Base-by-base conservation (phyloP, 495 filamentous ascomycete species). In the Penicillium nucicola region DNA sequence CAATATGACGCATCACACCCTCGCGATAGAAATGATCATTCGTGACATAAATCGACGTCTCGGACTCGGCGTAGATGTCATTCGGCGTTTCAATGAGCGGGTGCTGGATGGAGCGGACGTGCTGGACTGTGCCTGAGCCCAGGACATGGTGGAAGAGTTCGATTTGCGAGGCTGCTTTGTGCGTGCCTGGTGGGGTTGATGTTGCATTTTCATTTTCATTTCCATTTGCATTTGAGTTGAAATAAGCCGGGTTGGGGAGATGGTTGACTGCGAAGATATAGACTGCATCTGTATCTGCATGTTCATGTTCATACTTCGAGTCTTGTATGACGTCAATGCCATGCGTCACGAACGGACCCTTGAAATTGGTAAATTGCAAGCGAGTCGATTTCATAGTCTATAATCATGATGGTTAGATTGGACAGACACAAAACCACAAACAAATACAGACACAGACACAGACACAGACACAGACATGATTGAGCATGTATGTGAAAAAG, bases 241-340 rank as follows among this genome's bases (percentile, higher is more conserved):
- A 46, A 61, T 67, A 72, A 3, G 62, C 64, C 0, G 70, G 69
- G 47, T 82, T 79, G 0, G 77, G 66, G 15, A 76, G 45, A 38
- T 86, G 82, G 50, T 86, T 86, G 38, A 85, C 60, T 7, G 76
- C 82, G 47, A 78, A 81, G 53, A 85, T 79, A 60, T 83, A 85
- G 8, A 84, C 77, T 0, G 80, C 74, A 20, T 61, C 49, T 2
- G 3, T 5, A 22, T 22, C 20, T 3, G 20, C n/a, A n/a, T n/a
- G n/a, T n/a, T n/a, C n/a, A n/a, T n/a, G n/a, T 1, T 64, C 46
- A 17, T 67, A 57, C 9, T 69, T 58, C 0, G 69, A 72, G 23
- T 82, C 75, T 0, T 57, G 61, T 33, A 81, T 72, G 4, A 86
- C 70, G 41, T 80, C 78, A 47, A 86, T 80, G 8, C 83, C 83